Evolutionary conservation across 495 filamentous ascomycete genomes (phyloP), one percentile per base, ranked within the genome.

Genomic region (Trichoderma orchidacearum): DNA sequence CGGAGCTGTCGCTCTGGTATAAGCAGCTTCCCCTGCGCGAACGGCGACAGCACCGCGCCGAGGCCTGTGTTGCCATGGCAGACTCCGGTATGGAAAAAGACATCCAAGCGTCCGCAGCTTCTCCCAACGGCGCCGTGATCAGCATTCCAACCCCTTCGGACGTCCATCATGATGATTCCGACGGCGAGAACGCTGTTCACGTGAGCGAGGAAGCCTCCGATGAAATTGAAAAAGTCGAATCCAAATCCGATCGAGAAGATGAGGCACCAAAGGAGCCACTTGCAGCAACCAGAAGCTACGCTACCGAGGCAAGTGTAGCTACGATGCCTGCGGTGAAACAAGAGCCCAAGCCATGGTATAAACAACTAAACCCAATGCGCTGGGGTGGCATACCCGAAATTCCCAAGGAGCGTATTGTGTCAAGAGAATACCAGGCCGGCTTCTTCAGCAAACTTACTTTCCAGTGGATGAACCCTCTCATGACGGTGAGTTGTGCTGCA

Each of bases 401-500:
- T 4, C 84, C 85, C 48, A 69, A 81, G 56, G 72, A 77, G 63
- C 70, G 78, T 29, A 56, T 55, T 34, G 70, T 77, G 2, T 83
- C 71, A 15, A 71, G 74, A 48, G 85, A 89, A 66, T 74, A 81
- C 56, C 66, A 64, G 18, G 85, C 85, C 0, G 63, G 74, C 7
- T 80, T 85, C 62, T 76, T 84, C 56, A 85, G 78, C 63, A 62
- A 63, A 54, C 60, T 85, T 32, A 80, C 78, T 3, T 87, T 87
- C 61, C 72, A 80, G 60, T 89, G 85, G 85, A 80, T 88, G 68
- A 74, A 77, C 1, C 80, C 83, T 0, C 56, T 89, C 53, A 89
- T 89, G 85, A 70, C 56, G 60, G 82, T 83, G 67, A 66, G 76
- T 32, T 48, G 28, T 48, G 30, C 54, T 62, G 41, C 11, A 31